Base-by-base conservation (phyloP, 106 monocot species). In the Vanilla planifolia region DNA sequence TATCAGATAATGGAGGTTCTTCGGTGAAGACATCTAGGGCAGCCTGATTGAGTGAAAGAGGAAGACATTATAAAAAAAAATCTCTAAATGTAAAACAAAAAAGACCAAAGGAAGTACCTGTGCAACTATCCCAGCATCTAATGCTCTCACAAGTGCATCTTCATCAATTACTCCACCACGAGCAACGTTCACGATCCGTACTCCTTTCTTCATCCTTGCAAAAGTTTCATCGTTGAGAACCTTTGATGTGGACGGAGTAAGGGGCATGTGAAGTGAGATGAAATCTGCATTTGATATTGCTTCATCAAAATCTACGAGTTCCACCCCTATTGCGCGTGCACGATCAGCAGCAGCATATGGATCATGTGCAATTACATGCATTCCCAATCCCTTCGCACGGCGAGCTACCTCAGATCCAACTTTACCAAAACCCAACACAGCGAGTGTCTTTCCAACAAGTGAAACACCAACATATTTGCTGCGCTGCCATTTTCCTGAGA, bases 391-490 rank as follows among this genome's bases (percentile, higher is more conserved):
- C 61, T 84, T 89, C 42, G 89, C 89, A 43, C 89, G 84, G 7
- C 89, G 73, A 3, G 89, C 84, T 6, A 89, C 80, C 71, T 89
- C 89, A 19, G 89, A 80, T 5, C 89, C 89, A 46, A 89, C 89
- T 61, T 89, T 89, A 39, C 89, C 89, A 61, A 89, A 89, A 23
- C 89, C 89, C 50, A 89, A 65, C 3, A 89, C 69, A 10, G 80
- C 83, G 34, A 89, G 70, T 28, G 80, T 89, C 61, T 89, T 89
- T 19, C 84, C 84, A 36, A 84, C 89, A 26, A 89, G 78, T 5
- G 89, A 89, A 6, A 89, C 89, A 55, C 89, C 89, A 40, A 89
- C 85, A 44, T 89, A 89, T 61, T 85, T 89, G 74, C 60, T 85
- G 3, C 89, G 69, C 51, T 75, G 65, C 89, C 89, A 89, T 53